Evolutionary conservation across 1,284 basidiomycete species (phyloP), one percentile per base, ranked within the genome.

Genomic region (Meira miltonrushii): DNA sequence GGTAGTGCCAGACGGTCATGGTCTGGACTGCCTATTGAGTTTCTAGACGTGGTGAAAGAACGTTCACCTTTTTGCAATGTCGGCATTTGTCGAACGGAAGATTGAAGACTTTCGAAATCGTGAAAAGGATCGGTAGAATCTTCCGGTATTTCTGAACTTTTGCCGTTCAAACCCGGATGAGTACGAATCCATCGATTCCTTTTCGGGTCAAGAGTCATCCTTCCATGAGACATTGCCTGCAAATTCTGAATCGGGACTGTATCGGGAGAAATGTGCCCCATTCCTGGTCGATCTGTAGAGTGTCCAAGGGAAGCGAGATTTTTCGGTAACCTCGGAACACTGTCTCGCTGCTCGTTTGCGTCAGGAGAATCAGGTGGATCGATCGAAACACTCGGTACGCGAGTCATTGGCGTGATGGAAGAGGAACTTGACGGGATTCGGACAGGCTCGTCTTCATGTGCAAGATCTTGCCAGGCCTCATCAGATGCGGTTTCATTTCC

Each of bases 241-340:
- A 71, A 48, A 41, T 66, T 65, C 19, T 68, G 58, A 5, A 61
- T 57, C 2, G 67, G 63, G 11, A 71, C 66, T 53, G 65, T 54
- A n/a, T 56, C 58, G 17, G 58, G 69, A 40, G 61, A 61, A 55
- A 71, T 71, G 59, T 69, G 67, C 54, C 67, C 60, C 37, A 71
- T 58, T 15, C 67, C 67, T 17, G 15, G 17, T 48, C 25, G 46
- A 15, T 13, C 13, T 13, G 46, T 33, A 33, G 28, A 33, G 8
- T 8, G 28, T 8, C 28, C 28, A 33, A 33, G 28, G 28, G 28
- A 33, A 33, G 28, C 28, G 4, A 33, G 8, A 33, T 48, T 25
- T 48, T 17, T 25, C 21, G 17, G 46, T n/a, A 13, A 12, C 3
- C 17, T 17, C 12, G 21, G 12, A 21, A 25, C 12, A 48, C 23